Percentiles rank a stretch among this genome's conserved stretches.
Conservation (phyloP, 306 rosid species). For the Bauhinia variegata region DNA sequence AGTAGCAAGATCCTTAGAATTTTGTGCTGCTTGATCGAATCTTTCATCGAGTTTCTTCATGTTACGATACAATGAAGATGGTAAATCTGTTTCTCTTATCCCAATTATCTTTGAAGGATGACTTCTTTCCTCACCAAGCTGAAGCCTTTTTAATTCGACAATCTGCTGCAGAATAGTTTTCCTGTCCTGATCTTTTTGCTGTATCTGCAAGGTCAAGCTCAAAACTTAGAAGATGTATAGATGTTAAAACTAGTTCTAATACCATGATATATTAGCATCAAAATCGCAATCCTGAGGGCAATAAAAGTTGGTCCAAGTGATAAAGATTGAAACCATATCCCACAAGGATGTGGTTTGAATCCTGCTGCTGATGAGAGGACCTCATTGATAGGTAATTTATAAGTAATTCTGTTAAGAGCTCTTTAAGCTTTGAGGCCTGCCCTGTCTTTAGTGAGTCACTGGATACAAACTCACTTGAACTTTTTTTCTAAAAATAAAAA, state of each 20-base stretch:
- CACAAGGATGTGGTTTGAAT: too few relatives aligned
- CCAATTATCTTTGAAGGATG: conserved; percentile 42
- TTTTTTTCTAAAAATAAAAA: too few relatives aligned
- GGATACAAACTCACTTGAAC: too few relatives aligned
- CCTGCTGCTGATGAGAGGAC: too few relatives aligned
- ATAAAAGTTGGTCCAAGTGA: too few relatives aligned
- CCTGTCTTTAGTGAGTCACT: too few relatives aligned
- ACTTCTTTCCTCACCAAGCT: conserved; percentile 42
- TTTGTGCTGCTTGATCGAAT: conserved; percentile 45
- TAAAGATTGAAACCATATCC: too few relatives aligned
- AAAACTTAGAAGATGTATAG: conserved; percentile 18
- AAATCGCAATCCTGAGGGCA: too few relatives aligned
- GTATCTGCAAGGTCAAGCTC: conserved; percentile 45
- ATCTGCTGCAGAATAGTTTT: conserved; percentile 70
- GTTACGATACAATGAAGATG: conserved; percentile 44
- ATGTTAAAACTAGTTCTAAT: conserved; percentile 4
- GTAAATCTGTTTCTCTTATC: conserved; percentile 34
- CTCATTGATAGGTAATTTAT: too few relatives aligned
- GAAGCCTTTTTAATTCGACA: conserved; percentile 67
- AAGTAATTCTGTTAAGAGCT: too few relatives aligned
- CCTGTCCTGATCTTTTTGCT: conserved; percentile 45
- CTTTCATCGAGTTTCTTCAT: conserved; percentile 41
- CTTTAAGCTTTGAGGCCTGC: too few relatives aligned
- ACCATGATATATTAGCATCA: too few relatives aligned
- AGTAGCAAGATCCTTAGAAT: conserved; percentile 39